These are phyloP conservation scores for Rhododendron ovatum DNA, from an alignment of 148 eudicot genomes.

Conservation along the genomic window DNA sequence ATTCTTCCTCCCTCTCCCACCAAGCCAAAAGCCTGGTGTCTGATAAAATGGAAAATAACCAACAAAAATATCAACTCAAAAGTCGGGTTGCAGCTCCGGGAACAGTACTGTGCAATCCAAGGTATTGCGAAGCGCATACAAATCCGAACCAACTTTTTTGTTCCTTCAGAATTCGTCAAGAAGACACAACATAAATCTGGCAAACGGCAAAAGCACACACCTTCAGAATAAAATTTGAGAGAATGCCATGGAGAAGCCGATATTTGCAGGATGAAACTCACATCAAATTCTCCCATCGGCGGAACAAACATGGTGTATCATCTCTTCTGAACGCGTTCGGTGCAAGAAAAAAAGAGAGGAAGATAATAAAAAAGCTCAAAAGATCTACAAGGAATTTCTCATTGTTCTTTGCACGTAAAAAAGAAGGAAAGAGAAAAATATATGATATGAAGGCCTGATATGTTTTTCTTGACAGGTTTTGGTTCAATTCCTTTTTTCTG, in stretches of 20 bases:
- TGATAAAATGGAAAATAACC: background rate
- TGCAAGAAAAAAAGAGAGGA: background rate
- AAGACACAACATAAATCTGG: background rate
- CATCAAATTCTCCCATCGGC: background rate
- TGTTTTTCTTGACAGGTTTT: background rate
- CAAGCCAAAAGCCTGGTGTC: background rate
- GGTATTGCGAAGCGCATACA: background rate
- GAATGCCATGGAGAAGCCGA: background rate
- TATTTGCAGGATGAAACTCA: background rate
- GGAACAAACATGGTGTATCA: slow-evolving; percentile 11
- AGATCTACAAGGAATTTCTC: background rate
- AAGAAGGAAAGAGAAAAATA: background rate
- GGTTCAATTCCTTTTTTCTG: background rate
- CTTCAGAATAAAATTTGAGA: slow-evolving; percentile 8
- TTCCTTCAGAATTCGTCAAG: background rate
- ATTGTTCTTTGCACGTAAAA: background rate
- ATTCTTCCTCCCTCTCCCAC: background rate
- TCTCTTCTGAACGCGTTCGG: background rate
- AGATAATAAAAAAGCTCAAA: background rate
- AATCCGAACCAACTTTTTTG: background rate
- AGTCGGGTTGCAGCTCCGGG: background rate
- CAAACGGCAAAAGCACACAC: background rate
- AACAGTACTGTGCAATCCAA: background rate
- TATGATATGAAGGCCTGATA: background rate
- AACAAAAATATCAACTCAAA: background rate